Evolutionary conservation across 169 alveolate genomes (phyloP).

Genomic region (Cryptosporidium ubiquitum): DNA sequence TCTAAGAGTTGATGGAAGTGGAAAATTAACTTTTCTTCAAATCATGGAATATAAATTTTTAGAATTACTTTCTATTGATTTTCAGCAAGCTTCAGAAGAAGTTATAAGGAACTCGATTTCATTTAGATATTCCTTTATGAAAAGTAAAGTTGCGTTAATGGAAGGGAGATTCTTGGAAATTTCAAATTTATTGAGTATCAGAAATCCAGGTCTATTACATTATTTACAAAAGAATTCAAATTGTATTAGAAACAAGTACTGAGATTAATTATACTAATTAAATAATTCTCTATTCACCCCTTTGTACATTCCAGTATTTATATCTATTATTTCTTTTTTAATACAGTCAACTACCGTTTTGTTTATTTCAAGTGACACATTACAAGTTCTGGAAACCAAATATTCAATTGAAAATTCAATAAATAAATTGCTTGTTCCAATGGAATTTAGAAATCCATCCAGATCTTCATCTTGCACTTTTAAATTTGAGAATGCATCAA

Average conservation of each 20-base stretch:
- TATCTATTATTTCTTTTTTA: background rate
- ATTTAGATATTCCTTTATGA: constrained; percentile 65
- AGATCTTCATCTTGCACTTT: background rate
- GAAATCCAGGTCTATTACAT: constrained; percentile 49
- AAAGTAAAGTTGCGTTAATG: constrained; percentile 68
- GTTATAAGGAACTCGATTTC: constrained; percentile 53
- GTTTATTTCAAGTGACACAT: constrained; percentile 20
- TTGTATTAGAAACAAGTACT: constrained; percentile 23
- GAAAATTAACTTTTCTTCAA: constrained; percentile 42
- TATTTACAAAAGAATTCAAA: constrained; percentile 38
- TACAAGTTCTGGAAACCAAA: constrained; percentile 45
- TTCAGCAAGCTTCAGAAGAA: constrained; percentile 44
- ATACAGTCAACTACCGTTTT: constrained; percentile 9
- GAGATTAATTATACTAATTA: background rate
- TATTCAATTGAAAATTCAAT: constrained; percentile 6
- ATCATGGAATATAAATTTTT: constrained; percentile 46
- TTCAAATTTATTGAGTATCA: constrained; percentile 48
- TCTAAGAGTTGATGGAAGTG: constrained; percentile 53
- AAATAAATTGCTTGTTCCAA: background rate
- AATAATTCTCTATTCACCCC: background rate
- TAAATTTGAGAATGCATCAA: background rate
- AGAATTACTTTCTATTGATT: constrained; percentile 47
- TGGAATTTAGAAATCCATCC: background rate
- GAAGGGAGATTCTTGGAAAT: constrained; percentile 64
- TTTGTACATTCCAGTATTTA: constrained; percentile 10